Conservation (phyloP, 352 stramenopile species). For the Stephanocyclus meneghinianus region DNA sequence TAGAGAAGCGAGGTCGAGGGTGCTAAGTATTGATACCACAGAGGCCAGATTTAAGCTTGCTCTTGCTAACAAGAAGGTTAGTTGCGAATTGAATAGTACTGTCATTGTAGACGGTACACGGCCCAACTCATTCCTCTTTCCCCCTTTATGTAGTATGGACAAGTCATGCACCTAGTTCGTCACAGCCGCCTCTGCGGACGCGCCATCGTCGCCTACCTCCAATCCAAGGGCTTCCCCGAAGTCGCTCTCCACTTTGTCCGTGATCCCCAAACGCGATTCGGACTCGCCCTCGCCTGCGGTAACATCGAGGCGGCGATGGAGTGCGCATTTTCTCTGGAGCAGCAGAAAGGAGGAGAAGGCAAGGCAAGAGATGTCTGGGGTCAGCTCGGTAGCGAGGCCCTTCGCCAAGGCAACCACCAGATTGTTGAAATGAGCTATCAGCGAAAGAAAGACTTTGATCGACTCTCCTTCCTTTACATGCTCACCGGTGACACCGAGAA, state of each 20-base stretch:
- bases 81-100: not conserved
- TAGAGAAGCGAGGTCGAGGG: slow-evolving; percentile 94
- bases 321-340: slow-evolving; percentile 86
- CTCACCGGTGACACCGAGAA: slow-evolving; percentile 98
- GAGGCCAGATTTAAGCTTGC: slow-evolving; percentile 99
- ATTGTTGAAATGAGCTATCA: slow-evolving; percentile 99
- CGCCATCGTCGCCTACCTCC: slow-evolving; percentile 98
- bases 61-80: slow-evolving; percentile 77
- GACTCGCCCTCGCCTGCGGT: slow-evolving; percentile 96
- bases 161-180: slow-evolving; percentile 99
- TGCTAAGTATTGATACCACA: slow-evolving; percentile 96
- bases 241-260: slow-evolving; percentile 99
- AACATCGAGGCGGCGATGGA: slow-evolving; percentile 98
- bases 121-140: not conserved
- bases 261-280: slow-evolving; percentile 97
- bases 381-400: slow-evolving; percentile 93
- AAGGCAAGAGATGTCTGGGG: slow-evolving; percentile 95
- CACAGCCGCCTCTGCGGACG: slow-evolving; percentile 94
- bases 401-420: slow-evolving; percentile 96
- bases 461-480: slow-evolving; percentile 98
- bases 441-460: slow-evolving; percentile 99
- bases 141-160: slow-evolving; percentile 86
- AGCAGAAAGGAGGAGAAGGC: slow-evolving; percentile 58
- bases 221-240: slow-evolving; percentile 98
- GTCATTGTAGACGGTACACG: not conserved